Evolutionary conservation across 306 rosid species (phyloP).

Genomic region (Morella rubra): DNA sequence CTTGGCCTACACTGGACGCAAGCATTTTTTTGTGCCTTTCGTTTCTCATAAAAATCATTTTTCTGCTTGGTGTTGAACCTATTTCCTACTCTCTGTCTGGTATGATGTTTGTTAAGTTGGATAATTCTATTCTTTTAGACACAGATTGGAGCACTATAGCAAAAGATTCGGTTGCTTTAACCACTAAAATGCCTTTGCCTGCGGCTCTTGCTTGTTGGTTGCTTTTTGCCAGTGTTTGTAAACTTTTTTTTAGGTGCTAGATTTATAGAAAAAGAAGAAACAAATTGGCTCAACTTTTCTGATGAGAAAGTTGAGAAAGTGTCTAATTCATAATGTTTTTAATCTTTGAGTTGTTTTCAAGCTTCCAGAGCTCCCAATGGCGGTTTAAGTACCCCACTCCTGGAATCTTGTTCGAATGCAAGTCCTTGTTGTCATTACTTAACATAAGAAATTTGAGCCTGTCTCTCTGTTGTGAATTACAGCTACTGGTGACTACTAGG

Average conservation of each 20-base stretch:
- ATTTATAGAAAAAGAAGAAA: not conserved
- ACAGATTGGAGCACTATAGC: not conserved
- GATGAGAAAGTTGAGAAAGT: conserved; percentile 16
- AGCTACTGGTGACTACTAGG: not conserved
- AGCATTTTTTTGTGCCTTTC: conserved; percentile 3
- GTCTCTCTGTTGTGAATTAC: not conserved
- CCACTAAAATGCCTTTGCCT: not conserved
- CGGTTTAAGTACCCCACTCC: not conserved
- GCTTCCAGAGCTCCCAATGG: conserved; percentile 8
- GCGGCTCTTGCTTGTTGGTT: conserved; percentile 6
- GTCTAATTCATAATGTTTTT: conserved; percentile 7
- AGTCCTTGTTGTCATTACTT: not conserved
- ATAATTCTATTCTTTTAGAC: not conserved
- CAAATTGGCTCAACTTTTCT: not conserved
- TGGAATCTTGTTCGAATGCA: not conserved
- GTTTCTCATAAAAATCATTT: conserved; percentile 2
- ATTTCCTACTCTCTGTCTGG: conserved; percentile 4
- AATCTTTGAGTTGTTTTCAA: conserved; percentile 12
- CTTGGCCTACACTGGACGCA: not conserved
- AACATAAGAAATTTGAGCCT: not conserved
- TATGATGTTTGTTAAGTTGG: not conserved
- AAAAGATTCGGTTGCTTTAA: conserved; percentile 5
- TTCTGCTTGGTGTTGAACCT: conserved; percentile 17
- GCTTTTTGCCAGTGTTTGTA: conserved; percentile 23
- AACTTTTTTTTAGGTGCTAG: conserved; percentile 25